A percentile compares a stretch with the other conserved stretches of the same genome.
Evolutionary conservation across 2,329 filamentous ascomycete species (phyloP).

Genomic region (Akanthomyces muscarius): DNA sequence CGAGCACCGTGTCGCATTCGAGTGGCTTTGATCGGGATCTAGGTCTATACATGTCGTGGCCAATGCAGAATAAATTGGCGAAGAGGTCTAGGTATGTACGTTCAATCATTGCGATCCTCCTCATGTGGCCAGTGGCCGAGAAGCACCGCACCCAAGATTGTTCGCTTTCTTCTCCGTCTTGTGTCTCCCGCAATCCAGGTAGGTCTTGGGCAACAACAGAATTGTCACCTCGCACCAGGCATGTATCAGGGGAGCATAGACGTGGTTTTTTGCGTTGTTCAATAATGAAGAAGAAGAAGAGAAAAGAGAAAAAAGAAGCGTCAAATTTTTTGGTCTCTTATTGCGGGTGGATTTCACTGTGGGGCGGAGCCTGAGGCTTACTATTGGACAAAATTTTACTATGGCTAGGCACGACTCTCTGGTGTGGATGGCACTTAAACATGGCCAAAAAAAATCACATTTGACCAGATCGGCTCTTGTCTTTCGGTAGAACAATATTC

Average conservation of each 20-base stretch:
- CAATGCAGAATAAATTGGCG: neutral
- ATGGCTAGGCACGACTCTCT: neutral
- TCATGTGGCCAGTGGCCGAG: constrained; percentile 41
- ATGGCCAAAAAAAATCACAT: no score
- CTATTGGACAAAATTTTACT: neutral
- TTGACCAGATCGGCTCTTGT: no score
- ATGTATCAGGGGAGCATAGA: constrained; percentile 37
- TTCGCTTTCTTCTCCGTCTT: constrained; percentile 53
- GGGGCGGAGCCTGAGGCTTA: neutral
- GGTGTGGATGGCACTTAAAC: no score
- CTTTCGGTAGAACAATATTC: no score
- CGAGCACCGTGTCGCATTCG: neutral
- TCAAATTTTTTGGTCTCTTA: constrained; percentile 10
- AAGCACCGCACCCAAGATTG: constrained; percentile 59
- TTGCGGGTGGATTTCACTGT: constrained; percentile 10
- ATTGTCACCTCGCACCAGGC: constrained; percentile 44
- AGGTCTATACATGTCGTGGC: neutral
- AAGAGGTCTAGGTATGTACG: constrained; percentile 39
- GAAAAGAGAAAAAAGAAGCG: constrained; percentile 23
- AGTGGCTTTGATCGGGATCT: neutral
- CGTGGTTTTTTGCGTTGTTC: constrained; percentile 47
- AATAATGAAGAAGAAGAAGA: constrained; percentile 31
- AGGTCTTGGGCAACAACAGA: constrained; percentile 44
- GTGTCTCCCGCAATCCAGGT: constrained; percentile 40
- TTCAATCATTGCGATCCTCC: constrained; percentile 59